Conservation (phyloP, 75 land plant species). For the Adiantum capillusveneris region DNA sequence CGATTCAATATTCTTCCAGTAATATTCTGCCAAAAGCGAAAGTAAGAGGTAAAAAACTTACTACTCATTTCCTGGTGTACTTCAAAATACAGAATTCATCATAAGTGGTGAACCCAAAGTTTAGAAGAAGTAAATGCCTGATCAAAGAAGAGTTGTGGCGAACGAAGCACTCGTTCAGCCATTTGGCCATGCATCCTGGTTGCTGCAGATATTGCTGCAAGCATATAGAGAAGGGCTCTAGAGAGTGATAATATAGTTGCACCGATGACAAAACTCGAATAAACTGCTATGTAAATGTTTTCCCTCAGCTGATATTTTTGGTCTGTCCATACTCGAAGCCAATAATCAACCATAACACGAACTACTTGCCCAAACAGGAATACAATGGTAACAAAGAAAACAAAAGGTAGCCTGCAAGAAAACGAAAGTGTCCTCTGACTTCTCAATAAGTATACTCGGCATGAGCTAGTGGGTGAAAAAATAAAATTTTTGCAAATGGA, state of each 20-base stretch:
- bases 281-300: slow-evolving; percentile 13
- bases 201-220: slow-evolving; percentile 17
- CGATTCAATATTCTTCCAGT: slow-evolving; percentile 31
- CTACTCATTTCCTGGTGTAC: too few species aligned
- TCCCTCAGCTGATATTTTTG: slow-evolving; percentile 12
- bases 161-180: slow-evolving; percentile 29
- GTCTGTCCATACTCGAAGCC: slow-evolving; percentile 28
- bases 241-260: slow-evolving; percentile 10
- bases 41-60: too few species aligned
- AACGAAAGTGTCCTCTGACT: too few species aligned
- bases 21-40: slow-evolving; percentile 16
- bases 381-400: slow-evolving; percentile 10
- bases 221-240: slow-evolving; percentile 17
- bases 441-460: too few species aligned
- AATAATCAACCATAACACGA: slow-evolving; percentile 30
- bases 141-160: slow-evolving; percentile 27
- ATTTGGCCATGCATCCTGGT: slow-evolving; percentile 19
- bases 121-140: slow-evolving; percentile 11
- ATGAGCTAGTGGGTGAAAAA: too few species aligned
- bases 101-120: too few species aligned
- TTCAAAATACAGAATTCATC: too few species aligned
- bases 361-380: slow-evolving; percentile 19
- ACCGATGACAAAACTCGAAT: slow-evolving; percentile 17
- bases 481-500: too few species aligned
- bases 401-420: slow-evolving; percentile 16